Percentiles rank a stretch among this genome's conserved stretches.
Evolutionary conservation across 345 rosid genomes (phyloP).

Genomic region (rapeseed (Brassica napus)): DNA sequence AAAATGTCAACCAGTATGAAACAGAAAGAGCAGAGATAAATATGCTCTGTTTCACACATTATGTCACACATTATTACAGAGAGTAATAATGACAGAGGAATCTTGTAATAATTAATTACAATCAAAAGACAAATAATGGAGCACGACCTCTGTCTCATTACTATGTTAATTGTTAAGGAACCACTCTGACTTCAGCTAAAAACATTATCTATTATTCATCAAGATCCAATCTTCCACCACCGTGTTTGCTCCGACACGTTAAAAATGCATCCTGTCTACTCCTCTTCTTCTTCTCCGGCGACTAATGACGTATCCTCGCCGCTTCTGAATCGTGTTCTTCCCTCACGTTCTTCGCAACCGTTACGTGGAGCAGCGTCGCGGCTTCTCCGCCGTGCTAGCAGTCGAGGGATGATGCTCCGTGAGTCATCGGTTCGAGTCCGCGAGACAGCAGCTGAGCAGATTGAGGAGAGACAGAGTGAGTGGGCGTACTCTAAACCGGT

Average conservation of each 20-base stretch:
- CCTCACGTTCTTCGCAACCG: slow-evolving; percentile 46
- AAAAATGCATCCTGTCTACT: not conserved
- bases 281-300: slow-evolving; percentile 34
- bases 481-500: slow-evolving; percentile 81
- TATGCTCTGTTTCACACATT: slow-evolving; percentile 1
- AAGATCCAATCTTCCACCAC: not conserved
- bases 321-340: slow-evolving; percentile 44
- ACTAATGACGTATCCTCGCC: slow-evolving; percentile 45
- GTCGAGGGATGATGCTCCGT: slow-evolving; percentile 71
- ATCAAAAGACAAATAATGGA: not conserved
- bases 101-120: not conserved
- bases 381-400: slow-evolving; percentile 69
- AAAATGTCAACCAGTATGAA: no score
- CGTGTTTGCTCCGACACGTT: not conserved
- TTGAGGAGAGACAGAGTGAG: slow-evolving; percentile 69
- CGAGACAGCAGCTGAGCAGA: slow-evolving; percentile 84
- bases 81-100: no score
- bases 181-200: not conserved
- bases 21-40: no score
- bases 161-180: not conserved
- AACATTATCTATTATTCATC: not conserved
- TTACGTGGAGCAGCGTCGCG: slow-evolving; percentile 63
- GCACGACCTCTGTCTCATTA: not conserved
- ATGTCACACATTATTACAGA: not conserved
- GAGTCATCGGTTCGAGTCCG: slow-evolving; percentile 79